These are phyloP conservation scores for Daldinia bambusicola DNA, from an alignment of 495 filamentous ascomycete genomes.

Conservation along the genomic window DNA sequence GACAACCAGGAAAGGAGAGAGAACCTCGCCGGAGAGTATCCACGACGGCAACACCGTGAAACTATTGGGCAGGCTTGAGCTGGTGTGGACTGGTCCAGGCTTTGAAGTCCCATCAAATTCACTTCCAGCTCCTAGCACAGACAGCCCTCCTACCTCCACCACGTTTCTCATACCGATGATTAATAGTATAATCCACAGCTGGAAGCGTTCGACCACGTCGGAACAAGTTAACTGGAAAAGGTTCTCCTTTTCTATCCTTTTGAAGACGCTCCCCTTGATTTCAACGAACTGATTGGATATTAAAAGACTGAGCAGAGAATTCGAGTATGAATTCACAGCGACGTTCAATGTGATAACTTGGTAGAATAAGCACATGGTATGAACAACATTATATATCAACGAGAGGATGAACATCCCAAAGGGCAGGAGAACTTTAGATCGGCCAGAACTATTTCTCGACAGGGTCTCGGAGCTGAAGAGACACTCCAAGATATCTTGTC, in stretches of 20 bases:
- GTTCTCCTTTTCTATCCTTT: slow-evolving; percentile 97
- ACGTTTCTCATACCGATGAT: slow-evolving; percentile 97
- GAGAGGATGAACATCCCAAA: slow-evolving; percentile 91
- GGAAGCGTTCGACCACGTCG: slow-evolving; percentile 96
- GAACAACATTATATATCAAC: slow-evolving; percentile 84
- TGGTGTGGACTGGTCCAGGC: slow-evolving; percentile 58
- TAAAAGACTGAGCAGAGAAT: slow-evolving; percentile 89
- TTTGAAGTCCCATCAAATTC: slow-evolving; percentile 54
- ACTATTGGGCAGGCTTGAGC: slow-evolving; percentile 79
- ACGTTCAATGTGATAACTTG: slow-evolving; percentile 98
- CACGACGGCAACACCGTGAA: slow-evolving; percentile 91
- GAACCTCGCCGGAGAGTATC: slow-evolving; percentile 77
- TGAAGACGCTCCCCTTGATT: slow-evolving; percentile 97
- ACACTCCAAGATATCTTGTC: slow-evolving; percentile 96
- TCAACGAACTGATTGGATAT: slow-evolving; percentile 98
- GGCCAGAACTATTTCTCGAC: slow-evolving; percentile 84
- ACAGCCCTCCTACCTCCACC: slow-evolving; percentile 84
- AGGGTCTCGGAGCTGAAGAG: slow-evolving; percentile 92
- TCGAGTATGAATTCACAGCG: slow-evolving; percentile 98
- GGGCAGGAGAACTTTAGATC: slow-evolving; percentile 91
- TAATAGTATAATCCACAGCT: slow-evolving; percentile 94
- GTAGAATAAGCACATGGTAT: slow-evolving; percentile 90
- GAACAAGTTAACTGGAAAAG: slow-evolving; percentile 96
- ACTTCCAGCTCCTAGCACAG: slow-evolving; percentile 58
- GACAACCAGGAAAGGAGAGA: slow-evolving; percentile 91